Evolutionary conservation across 2,329 filamentous ascomycete species (phyloP).

Genomic region (Ophiobolus disseminans): DNA sequence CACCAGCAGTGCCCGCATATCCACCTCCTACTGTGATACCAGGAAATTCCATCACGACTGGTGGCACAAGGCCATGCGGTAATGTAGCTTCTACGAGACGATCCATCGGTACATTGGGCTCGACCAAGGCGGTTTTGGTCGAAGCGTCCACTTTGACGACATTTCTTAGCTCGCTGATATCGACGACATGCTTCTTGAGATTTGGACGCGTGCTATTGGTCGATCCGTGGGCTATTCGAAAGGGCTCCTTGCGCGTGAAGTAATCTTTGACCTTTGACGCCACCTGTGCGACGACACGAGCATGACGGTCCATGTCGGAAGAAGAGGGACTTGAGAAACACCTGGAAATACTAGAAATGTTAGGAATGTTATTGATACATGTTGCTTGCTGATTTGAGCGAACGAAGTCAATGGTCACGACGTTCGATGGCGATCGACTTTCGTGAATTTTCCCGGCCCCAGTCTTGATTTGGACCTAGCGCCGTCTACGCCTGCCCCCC

Average conservation of each 20-base stretch:
- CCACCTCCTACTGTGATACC: conserved; percentile 75
- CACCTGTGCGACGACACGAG: conserved; percentile 54
- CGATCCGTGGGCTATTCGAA: conserved; percentile 78
- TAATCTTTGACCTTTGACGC: conserved; percentile 57
- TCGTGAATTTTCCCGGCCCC: background rate
- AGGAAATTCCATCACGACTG: conserved; percentile 74
- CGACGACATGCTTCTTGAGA: conserved; percentile 59
- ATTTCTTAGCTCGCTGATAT: conserved; percentile 69
- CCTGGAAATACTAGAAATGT: conserved; percentile 15
- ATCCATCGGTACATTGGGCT: conserved; percentile 76
- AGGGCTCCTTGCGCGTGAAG: conserved; percentile 63
- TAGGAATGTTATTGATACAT: conserved; percentile 30
- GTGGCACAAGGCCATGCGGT: conserved; percentile 64
- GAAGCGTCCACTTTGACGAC: conserved; percentile 66
- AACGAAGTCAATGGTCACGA: background rate
- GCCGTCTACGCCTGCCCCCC: background rate
- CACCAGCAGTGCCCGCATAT: conserved; percentile 71
- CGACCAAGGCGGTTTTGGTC: conserved; percentile 66
- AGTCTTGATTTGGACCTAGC: background rate
- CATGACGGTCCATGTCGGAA: conserved; percentile 49
- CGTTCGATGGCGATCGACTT: background rate
- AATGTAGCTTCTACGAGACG: conserved; percentile 65
- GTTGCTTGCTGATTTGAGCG: background rate
- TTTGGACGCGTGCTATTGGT: conserved; percentile 75
- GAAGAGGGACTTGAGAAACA: background rate